Conservation (phyloP, 768 basidiomycete species). For the Pulveroboletus sp. region DNA sequence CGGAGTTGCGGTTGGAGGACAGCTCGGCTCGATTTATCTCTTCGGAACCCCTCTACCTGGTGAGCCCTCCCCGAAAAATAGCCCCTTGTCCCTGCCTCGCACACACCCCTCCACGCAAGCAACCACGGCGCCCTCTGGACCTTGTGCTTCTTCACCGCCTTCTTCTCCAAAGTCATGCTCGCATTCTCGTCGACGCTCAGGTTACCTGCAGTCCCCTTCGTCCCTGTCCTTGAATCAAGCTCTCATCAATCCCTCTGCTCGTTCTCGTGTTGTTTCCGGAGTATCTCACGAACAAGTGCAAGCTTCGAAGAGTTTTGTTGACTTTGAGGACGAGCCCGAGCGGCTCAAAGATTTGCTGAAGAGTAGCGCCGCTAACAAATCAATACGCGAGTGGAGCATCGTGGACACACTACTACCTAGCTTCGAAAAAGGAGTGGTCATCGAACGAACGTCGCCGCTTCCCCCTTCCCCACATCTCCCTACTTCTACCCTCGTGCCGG, state of each 20-base stretch:
- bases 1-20: constrained; percentile 20
- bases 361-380: constrained; percentile 40
- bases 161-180: constrained; percentile 18
- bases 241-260: constrained; percentile 51
- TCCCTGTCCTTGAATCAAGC: constrained; percentile 32
- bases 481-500: constrained; percentile 2
- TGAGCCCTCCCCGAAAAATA: constrained; percentile 11
- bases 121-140: constrained; percentile 4
- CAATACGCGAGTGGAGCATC: constrained; percentile 22
- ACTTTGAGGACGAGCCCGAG: constrained; percentile 77
- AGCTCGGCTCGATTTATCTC: constrained; percentile 23
- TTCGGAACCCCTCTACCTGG: constrained; percentile 25
- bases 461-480: constrained; percentile 9
- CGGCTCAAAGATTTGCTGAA: constrained; percentile 71
- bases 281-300: constrained; percentile 66
- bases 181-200: constrained; percentile 26
- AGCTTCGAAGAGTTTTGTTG: constrained; percentile 74
- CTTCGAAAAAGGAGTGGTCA: constrained; percentile 26
- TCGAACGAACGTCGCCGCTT: constrained; percentile 21
- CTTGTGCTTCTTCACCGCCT: constrained; percentile 14
- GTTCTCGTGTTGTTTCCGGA: constrained; percentile 66
- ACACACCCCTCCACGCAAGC: constrained; percentile 4
- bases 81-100: constrained; percentile 12
- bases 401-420: constrained; percentile 30
- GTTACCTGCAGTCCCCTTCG: constrained; percentile 33